Percentiles rank a stretch among this genome's conserved stretches.
These are phyloP conservation scores for Scleroderma citrinum DNA, from an alignment of 768 basidiomycete species.

Conservation along the genomic window DNA sequence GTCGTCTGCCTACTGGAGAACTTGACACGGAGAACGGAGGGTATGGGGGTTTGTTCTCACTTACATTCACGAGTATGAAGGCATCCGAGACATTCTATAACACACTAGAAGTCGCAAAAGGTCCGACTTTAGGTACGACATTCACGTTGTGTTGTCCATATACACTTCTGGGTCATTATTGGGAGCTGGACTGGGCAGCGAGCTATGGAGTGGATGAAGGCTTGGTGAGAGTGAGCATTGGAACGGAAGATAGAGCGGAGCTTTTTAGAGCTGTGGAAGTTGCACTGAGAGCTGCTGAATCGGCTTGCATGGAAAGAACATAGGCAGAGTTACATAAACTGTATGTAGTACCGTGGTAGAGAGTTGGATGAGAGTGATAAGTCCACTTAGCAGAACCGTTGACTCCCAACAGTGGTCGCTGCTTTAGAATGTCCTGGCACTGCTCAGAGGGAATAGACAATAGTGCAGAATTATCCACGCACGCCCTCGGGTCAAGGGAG, in stretches of 20 bases:
- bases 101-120: slow-evolving; percentile 74
- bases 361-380: too few relatives aligned
- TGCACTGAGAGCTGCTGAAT: slow-evolving; percentile 71
- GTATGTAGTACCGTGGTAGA: too few relatives aligned
- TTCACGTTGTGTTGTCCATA: slow-evolving; percentile 95
- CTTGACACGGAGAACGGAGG: slow-evolving; percentile 32
- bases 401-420: too few relatives aligned
- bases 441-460: too few relatives aligned
- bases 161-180: slow-evolving; percentile 85
- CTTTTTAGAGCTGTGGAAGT: slow-evolving; percentile 53
- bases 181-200: slow-evolving; percentile 88
- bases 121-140: slow-evolving; percentile 90
- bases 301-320: slow-evolving; percentile 3
- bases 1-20: slow-evolving; percentile 24
- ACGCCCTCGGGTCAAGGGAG: too few relatives aligned
- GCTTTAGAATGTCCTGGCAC: too few relatives aligned
- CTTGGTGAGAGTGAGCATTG: slow-evolving; percentile 83
- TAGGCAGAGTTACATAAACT: too few relatives aligned
- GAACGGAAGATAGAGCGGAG: slow-evolving; percentile 64
- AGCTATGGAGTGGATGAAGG: slow-evolving; percentile 78
- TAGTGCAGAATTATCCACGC: too few relatives aligned
- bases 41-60: slow-evolving; percentile 82
- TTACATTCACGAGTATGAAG: slow-evolving; percentile 66
- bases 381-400: too few relatives aligned
- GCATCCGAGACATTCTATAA: slow-evolving; percentile 83